Percentiles rank a stretch among this genome's conserved stretches.
phyloP scores from a whole-genome alignment of 208 protist species.

The Leishmania gerbilli region DNA sequence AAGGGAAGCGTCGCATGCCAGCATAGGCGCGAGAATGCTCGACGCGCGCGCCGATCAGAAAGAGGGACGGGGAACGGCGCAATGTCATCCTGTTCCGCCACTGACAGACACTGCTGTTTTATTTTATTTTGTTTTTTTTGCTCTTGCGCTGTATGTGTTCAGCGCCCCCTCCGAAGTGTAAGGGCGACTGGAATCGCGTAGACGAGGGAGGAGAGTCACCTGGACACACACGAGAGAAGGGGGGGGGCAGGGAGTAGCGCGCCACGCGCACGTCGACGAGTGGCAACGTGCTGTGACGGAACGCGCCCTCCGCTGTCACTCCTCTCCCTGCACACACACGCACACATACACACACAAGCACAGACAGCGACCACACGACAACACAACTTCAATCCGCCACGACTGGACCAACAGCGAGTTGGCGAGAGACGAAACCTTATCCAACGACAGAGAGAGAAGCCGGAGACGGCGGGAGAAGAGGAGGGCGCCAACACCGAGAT shows the following conservation, averaged over 20 bases:
- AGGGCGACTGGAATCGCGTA: neutral
- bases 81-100: neutral
- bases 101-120: neutral
- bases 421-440: too few relatives aligned
- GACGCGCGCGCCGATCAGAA: neutral
- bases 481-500: too few relatives aligned
- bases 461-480: too few relatives aligned
- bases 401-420: too few relatives aligned
- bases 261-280: neutral
- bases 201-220: neutral
- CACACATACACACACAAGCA: neutral
- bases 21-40: neutral
- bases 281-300: neutral
- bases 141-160: neutral
- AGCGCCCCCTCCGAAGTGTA: neutral
- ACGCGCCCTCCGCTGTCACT: neutral
- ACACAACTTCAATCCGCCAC: neutral
- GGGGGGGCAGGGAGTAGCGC: neutral
- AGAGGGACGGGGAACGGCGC: neutral
- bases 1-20: neutral
- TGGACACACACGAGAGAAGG: neutral
- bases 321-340: neutral
- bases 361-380: neutral
- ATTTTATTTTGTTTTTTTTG: neutral
- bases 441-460: neutral